Conservation (phyloP, 768 basidiomycete species). For the Lactarius sanguifluus region DNA sequence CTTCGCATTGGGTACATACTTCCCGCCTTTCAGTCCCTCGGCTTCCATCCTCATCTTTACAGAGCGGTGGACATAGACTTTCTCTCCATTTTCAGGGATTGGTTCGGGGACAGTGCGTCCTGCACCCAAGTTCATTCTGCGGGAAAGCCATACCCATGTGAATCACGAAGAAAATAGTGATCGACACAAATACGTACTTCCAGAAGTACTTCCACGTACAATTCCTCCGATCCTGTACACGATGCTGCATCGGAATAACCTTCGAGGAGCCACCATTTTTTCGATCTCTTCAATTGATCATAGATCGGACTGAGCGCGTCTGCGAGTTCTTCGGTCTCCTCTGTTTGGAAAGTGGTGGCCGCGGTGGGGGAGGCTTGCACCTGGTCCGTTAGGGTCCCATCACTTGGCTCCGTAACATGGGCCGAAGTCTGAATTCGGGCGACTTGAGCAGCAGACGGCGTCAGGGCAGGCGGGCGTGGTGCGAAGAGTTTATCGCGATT, state of each 20-base stretch:
- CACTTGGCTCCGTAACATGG: constrained; percentile 16
- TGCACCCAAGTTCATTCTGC: constrained; percentile 12
- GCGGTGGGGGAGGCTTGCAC: constrained; percentile 23
- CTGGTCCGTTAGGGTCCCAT: constrained; percentile 27
- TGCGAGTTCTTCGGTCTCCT: constrained; percentile 63
- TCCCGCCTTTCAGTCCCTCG: constrained; percentile 31
- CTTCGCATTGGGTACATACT: constrained; percentile 37
- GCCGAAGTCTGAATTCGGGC: background rate
- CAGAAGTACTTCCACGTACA: background rate
- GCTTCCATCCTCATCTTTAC: constrained; percentile 23
- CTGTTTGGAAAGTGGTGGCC: constrained; percentile 36
- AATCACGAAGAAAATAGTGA: background rate
- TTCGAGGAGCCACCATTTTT: constrained; percentile 73
- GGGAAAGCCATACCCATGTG: background rate
- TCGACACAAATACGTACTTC: constrained; percentile 6
- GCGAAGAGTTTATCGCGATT: constrained; percentile 28
- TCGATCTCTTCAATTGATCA: constrained; percentile 54
- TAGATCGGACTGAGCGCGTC: constrained; percentile 55
- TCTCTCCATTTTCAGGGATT: background rate
- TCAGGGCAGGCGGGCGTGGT: constrained; percentile 27
- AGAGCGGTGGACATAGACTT: constrained; percentile 11
- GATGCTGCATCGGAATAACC: constrained; percentile 34
- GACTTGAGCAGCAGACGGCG: background rate
- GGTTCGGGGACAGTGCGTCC: constrained; percentile 7
- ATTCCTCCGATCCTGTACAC: background rate